Conservation (phyloP, 208 protist species). For the Phytomonas sp. region DNA sequence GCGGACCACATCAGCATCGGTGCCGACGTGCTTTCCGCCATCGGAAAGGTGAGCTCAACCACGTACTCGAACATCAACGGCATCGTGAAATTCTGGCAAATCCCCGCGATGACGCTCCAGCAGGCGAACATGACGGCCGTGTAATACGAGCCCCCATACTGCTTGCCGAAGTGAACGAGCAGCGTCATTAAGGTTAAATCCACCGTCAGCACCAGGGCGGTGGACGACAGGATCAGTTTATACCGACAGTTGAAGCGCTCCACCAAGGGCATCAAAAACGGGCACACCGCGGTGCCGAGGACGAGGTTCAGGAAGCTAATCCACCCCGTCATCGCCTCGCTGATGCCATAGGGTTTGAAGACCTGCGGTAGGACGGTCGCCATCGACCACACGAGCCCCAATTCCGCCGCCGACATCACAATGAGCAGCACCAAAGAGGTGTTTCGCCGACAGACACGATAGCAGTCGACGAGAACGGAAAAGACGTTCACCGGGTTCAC, state of each 20-base stretch:
- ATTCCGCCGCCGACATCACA: constrained; percentile 45
- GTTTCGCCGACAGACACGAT: constrained; percentile 39
- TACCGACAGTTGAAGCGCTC: constrained; percentile 33
- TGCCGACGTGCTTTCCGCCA: constrained; percentile 61
- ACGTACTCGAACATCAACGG: constrained; percentile 80
- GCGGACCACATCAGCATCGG: constrained; percentile 63
- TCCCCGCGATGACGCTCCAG: constrained; percentile 46
- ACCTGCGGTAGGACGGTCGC: constrained; percentile 70
- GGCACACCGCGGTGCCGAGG: constrained; percentile 44
- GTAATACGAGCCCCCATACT: constrained; percentile 24
- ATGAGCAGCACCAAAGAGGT: constrained; percentile 48
- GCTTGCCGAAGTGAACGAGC: constrained; percentile 40
- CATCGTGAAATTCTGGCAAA: constrained; percentile 79
- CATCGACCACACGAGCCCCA: constrained; percentile 68
- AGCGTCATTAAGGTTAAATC: constrained; percentile 42
- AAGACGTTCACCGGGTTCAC: constrained; percentile 57
- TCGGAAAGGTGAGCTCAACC: constrained; percentile 71
- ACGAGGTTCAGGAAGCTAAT: constrained; percentile 69
- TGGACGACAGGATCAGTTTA: constrained; percentile 40
- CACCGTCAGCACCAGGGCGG: constrained; percentile 27
- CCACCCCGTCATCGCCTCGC: constrained; percentile 48
- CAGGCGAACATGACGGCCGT: constrained; percentile 33
- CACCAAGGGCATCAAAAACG: constrained; percentile 58
- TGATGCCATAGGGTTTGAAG: constrained; percentile 50
- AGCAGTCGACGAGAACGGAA: constrained; percentile 51